Base-by-base conservation (phyloP, 2,329 filamentous ascomycete species). In the Fusarium odoratissimum region DNA sequence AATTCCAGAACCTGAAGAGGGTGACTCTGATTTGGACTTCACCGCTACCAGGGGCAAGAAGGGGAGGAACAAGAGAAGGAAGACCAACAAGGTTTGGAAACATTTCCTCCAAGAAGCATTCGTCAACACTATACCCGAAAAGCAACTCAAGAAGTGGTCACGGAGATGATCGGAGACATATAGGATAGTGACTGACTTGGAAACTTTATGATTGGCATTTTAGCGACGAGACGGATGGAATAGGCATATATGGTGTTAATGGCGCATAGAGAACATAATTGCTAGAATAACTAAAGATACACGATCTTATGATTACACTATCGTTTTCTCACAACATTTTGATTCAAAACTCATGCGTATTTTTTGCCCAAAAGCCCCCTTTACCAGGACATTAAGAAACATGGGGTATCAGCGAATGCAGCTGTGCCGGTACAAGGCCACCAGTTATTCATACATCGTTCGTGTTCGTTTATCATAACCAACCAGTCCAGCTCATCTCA, bases 81-180 rank as follows among this genome's bases (percentile, higher is more conserved):
- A 85, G 66, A 83, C 87, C 74, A 92, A 92, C 79, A 90, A 91
- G 79, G 85, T 90, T 10, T 97, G 95, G 95, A 86, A 91, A 67
- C 90, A 91, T 55, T 97, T 97, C 79, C 83, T 97, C 33, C 82
- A 85, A 66, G 90, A 94, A 62, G 95, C 95, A 2, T 97, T 96
- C 83, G 93, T 97, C 28, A 89, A 91, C 42, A 95, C 91, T 7
- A 83, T 93, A 75, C 87, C 90, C 56, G 84, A 89, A 60, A 86
- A 92, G 55, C 90, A 95, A 44, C 85, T 97, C 40, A 83, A 87
- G 77, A 82, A 86, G 73, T 75, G 85, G 75, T 84, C 74, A 40
- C 60, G 69, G 23, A 64, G 61, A 72, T 72, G 64, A 73, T 49
- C 64, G 6, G n/a, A 61, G 19, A 60, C 48, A 65, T 65, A 48